Evolutionary conservation across 495 filamentous ascomycete species (phyloP).

Genomic region (Xylaria sp.): DNA sequence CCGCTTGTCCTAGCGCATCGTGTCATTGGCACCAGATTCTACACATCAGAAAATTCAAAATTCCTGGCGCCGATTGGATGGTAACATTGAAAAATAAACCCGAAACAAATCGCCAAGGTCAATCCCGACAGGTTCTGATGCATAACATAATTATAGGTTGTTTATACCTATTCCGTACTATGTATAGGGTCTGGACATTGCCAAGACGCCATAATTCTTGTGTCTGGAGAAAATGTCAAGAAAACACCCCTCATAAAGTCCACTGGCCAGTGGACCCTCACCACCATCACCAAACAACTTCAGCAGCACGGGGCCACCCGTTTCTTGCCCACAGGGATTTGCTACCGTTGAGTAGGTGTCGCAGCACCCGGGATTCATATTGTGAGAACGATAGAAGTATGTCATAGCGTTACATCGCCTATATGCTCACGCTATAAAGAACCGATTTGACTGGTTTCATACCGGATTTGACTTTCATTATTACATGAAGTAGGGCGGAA

Average conservation of each 20-base stretch:
- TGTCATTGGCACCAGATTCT: neutral
- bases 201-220: constrained; percentile 19
- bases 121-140: neutral
- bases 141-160: neutral
- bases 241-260: constrained; percentile 1
- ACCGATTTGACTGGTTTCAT: constrained; percentile 1
- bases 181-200: constrained; percentile 2
- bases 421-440: constrained; percentile 1
- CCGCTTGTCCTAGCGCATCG: constrained; percentile 7
- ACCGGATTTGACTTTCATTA: neutral
- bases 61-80: constrained; percentile 6
- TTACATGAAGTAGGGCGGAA: constrained; percentile 1
- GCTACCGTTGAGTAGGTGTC: neutral
- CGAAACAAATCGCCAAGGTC: neutral
- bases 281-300: constrained; percentile 14
- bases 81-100: constrained; percentile 1
- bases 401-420: constrained; percentile 25
- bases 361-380: constrained; percentile 13
- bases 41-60: neutral
- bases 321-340: neutral
- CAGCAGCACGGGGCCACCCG: constrained; percentile 12
- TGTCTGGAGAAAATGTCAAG: constrained; percentile 13
- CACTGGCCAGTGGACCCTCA: constrained; percentile 1
- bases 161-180: neutral
- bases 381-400: neutral